Percentiles rank a stretch among this genome's conserved stretches.
Conservation (phyloP, 371 early-diverging fungal genomes). For the Actinomortierella wolfii region DNA sequence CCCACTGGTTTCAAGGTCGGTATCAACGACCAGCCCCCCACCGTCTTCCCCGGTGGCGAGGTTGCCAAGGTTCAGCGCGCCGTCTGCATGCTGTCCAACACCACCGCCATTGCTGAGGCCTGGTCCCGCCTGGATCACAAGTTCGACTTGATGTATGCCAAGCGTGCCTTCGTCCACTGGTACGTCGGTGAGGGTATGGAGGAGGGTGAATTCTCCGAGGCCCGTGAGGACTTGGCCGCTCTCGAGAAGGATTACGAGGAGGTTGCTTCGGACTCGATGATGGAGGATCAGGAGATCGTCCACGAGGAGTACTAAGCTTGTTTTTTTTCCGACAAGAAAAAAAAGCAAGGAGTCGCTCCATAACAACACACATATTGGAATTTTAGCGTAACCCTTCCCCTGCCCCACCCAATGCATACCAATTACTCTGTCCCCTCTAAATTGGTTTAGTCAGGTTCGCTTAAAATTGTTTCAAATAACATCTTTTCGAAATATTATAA, state of each 20-base stretch:
- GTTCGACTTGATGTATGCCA: slow-evolving; percentile 97
- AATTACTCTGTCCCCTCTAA: no score
- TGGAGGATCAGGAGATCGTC: slow-evolving; percentile 71
- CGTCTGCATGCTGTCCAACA: slow-evolving; percentile 94
- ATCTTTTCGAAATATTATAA: no score
- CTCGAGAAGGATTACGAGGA: slow-evolving; percentile 99
- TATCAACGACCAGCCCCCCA: slow-evolving; percentile 77
- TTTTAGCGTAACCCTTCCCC: no score
- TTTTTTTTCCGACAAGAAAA: neutral
- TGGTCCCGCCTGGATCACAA: slow-evolving; percentile 96
- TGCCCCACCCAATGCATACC: no score
- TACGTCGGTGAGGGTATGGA: slow-evolving; percentile 98
- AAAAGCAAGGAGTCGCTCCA: no score
- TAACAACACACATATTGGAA: no score
- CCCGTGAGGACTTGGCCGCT: slow-evolving; percentile 99
- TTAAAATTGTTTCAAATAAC: no score
- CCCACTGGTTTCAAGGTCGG: slow-evolving; percentile 98
- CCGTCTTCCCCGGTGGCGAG: slow-evolving; percentile 92
- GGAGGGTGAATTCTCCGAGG: slow-evolving; percentile 99
- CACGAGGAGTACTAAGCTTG: slow-evolving; percentile 46
- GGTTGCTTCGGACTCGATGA: slow-evolving; percentile 90
- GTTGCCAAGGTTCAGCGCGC: slow-evolving; percentile 87
- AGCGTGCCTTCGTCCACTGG: slow-evolving; percentile 99
- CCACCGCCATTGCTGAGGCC: slow-evolving; percentile 96
- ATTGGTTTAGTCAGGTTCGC: no score